Evolutionary conservation across 345 rosid species (phyloP).

Genomic region (Citrus reticulata): DNA sequence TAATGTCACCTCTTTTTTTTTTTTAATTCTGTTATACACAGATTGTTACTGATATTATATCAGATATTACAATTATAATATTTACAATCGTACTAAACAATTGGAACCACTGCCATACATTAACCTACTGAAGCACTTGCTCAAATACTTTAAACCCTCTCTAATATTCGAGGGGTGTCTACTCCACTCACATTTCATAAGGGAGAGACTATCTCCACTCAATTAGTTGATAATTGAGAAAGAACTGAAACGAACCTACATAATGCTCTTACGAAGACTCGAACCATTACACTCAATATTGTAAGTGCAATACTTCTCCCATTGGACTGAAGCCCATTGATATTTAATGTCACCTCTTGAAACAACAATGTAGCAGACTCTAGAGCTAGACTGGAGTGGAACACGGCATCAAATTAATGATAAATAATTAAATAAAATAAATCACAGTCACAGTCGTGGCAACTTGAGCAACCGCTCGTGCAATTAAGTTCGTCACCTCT

Average conservation of each 20-base stretch:
- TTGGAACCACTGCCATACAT: too few relatives aligned
- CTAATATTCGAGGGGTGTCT: too few relatives aligned
- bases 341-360: neutral
- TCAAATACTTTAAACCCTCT: too few relatives aligned
- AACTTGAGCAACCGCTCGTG: neutral
- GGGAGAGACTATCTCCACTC: accelerated
- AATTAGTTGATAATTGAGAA: too few relatives aligned
- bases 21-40: too few relatives aligned
- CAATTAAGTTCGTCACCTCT: neutral
- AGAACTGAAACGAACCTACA: accelerated
- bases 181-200: too few relatives aligned
- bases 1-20: neutral
- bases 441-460: neutral
- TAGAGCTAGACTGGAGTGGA: neutral
- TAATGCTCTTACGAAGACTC: accelerated
- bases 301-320: accelerated
- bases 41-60: too few relatives aligned
- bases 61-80: too few relatives aligned
- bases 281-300: too few relatives aligned
- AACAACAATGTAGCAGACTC: neutral
- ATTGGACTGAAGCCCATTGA: too few relatives aligned
- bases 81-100: too few relatives aligned
- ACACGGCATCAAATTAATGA: neutral
- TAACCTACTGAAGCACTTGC: too few relatives aligned
- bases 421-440: neutral